A percentile compares a stretch with the other conserved stretches of the same genome.
phyloP scores from a whole-genome alignment of 1,284 basidiomycete genomes.

The Trametes sp. region DNA sequence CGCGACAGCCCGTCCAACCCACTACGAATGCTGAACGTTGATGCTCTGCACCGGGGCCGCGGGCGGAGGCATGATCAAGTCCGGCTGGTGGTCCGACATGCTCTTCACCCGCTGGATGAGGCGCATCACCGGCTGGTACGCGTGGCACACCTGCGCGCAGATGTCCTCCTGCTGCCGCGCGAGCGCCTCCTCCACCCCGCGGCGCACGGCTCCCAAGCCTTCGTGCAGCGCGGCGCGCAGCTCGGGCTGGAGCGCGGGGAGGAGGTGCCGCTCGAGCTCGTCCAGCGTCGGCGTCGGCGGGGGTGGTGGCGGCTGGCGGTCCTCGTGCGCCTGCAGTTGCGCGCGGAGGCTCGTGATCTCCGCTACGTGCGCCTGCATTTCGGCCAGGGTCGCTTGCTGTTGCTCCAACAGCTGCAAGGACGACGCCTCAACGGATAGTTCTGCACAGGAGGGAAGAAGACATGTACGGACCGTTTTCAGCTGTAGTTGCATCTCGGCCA shows the following conservation, averaged over 20 bases:
- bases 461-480: conserved; percentile 13
- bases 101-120: conserved; percentile 18
- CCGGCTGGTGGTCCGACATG: conserved; percentile 16
- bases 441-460: too few relatives aligned
- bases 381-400: neutral
- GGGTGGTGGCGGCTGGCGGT: conserved; percentile 12
- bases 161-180: conserved; percentile 22
- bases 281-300: conserved; percentile 25
- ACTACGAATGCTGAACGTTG: conserved; percentile 20
- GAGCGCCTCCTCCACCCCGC: conserved; percentile 24
- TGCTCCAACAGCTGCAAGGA: conserved; percentile 9
- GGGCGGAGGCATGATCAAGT: conserved; percentile 14
- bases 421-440: neutral
- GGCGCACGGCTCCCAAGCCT: conserved; percentile 12
- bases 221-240: conserved; percentile 16
- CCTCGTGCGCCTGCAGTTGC: conserved; percentile 3
- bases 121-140: conserved; percentile 16
- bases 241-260: conserved; percentile 13
- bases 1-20: neutral
- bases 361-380: conserved; percentile 1
- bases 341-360: conserved; percentile 17
- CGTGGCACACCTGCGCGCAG: conserved; percentile 20
- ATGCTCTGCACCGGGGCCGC: conserved; percentile 20
- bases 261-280: conserved; percentile 20
- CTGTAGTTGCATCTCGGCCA: conserved; percentile 7